A percentile compares a stretch with the other conserved stretches of the same genome.
phyloP scores from a whole-genome alignment of 2,329 filamentous ascomycete species.

The Penicillium sp. region DNA sequence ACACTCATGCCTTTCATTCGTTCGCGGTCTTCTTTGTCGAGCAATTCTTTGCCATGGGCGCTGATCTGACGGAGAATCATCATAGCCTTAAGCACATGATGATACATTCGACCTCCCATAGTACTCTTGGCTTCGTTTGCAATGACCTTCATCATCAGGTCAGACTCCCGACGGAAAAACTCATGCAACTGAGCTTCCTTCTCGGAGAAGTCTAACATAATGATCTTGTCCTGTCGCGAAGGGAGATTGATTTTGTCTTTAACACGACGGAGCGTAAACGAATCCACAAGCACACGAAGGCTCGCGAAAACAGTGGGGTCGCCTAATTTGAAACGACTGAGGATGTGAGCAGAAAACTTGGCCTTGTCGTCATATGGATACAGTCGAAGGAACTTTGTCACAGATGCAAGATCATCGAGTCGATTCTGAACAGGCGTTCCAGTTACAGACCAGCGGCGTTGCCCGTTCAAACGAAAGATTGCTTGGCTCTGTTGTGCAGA shows the following conservation, averaged over 20 bases:
- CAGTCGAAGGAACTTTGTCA: conserved; percentile 80
- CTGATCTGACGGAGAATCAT: conserved; percentile 84
- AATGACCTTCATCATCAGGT: conserved; percentile 74
- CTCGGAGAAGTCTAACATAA: conserved; percentile 69
- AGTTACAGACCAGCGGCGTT: conserved; percentile 92
- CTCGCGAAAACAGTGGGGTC: conserved; percentile 76
- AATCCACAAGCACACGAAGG: conserved; percentile 83
- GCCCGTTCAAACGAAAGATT: conserved; percentile 72
- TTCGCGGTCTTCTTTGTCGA: conserved; percentile 78
- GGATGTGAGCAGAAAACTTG: conserved; percentile 74
- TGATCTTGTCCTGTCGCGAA: conserved; percentile 65
- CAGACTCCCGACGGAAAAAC: conserved; percentile 76
- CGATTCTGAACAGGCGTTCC: conserved; percentile 94
- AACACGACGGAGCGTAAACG: conserved; percentile 84
- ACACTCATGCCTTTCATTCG: conserved; percentile 76
- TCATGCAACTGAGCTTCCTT: conserved; percentile 77
- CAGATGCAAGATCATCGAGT: conserved; percentile 79
- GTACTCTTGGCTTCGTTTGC: conserved; percentile 61
- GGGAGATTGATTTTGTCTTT: conserved; percentile 90
- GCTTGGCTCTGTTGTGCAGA: conserved; percentile 78
- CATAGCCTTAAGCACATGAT: conserved; percentile 88
- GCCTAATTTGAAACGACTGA: conserved; percentile 80
- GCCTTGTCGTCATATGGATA: conserved; percentile 76
- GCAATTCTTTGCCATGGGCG: conserved; percentile 86
- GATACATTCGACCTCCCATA: conserved; percentile 82